Evolutionary conservation across 148 eudicot genomes (phyloP).

Genomic region (Pouteria glomerata): DNA sequence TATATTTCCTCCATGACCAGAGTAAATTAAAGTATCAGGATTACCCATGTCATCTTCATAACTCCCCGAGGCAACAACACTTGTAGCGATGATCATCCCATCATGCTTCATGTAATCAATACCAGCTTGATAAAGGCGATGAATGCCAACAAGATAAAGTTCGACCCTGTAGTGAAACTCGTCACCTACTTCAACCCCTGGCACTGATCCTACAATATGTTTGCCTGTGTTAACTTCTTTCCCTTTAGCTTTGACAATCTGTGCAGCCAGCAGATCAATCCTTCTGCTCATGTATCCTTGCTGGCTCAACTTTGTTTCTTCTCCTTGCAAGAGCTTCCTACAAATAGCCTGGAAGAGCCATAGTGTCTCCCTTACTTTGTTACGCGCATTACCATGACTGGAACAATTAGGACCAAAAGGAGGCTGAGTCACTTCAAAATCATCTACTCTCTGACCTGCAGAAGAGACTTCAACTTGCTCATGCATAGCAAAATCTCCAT

Average conservation of each 20-base stretch:
- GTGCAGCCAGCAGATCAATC: slow-evolving; percentile 48
- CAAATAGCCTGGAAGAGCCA: slow-evolving; percentile 55
- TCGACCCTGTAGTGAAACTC: slow-evolving; percentile 76
- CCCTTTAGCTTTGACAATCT: slow-evolving; percentile 40
- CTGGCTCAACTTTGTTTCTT: slow-evolving; percentile 33
- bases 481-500: slow-evolving; percentile 19
- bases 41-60: slow-evolving; percentile 61
- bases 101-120: slow-evolving; percentile 56
- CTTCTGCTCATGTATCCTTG: slow-evolving; percentile 29
- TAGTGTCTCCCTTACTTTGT: slow-evolving; percentile 62
- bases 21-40: slow-evolving; percentile 59
- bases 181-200: slow-evolving; percentile 92
- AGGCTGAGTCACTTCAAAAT: slow-evolving; percentile 38
- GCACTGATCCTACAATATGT: slow-evolving; percentile 45
- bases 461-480: slow-evolving; percentile 22
- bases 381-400: slow-evolving; percentile 43
- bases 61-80: slow-evolving; percentile 79
- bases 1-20: slow-evolving; percentile 70
- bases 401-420: slow-evolving; percentile 42
- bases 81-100: slow-evolving; percentile 40
- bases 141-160: slow-evolving; percentile 78
- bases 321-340: slow-evolving; percentile 69
- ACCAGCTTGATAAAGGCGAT: slow-evolving; percentile 66
- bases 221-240: slow-evolving; percentile 48
- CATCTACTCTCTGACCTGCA: slow-evolving; percentile 13